phyloP scores from a whole-genome alignment of 164 flowering plant species.

The Vitis rupestris region DNA sequence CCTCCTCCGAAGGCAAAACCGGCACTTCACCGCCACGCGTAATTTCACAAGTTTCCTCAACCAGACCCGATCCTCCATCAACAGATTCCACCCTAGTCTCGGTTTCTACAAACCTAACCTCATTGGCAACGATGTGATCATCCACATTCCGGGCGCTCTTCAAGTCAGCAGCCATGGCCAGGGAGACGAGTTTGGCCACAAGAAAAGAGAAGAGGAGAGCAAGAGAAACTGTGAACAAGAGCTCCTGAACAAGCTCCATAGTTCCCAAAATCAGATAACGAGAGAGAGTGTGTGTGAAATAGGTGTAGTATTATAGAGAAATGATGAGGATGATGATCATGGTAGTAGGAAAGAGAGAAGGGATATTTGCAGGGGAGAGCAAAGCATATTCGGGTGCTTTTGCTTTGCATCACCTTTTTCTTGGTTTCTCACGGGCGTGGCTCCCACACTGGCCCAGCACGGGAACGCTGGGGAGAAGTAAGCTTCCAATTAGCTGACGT shows the following conservation, averaged over 20 bases:
- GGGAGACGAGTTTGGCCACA: slow-evolving; percentile 52
- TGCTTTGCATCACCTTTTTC: slow-evolving; percentile 1
- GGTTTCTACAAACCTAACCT: not conserved
- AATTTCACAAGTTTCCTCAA: not conserved
- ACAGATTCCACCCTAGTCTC: slow-evolving; percentile 1
- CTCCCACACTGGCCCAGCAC: not conserved
- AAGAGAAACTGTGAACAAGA: slow-evolving; percentile 39
- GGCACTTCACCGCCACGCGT: not conserved
- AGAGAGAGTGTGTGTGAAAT: not conserved
- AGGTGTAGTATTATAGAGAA: no score
- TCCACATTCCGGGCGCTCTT: not conserved
- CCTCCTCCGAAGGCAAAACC: not conserved
- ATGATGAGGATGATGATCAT: not conserved
- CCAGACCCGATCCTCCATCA: slow-evolving; percentile 1
- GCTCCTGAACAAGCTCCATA: slow-evolving; percentile 52
- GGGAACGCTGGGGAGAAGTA: no score
- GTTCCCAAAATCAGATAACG: not conserved
- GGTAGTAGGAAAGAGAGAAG: not conserved
- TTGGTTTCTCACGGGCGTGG: slow-evolving; percentile 3
- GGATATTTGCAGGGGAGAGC: slow-evolving; percentile 47
- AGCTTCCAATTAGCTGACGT: no score
- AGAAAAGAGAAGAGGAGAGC: slow-evolving; percentile 50
- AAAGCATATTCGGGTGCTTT: slow-evolving; percentile 46
- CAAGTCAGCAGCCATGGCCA: slow-evolving; percentile 20
- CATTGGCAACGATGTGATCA: slow-evolving; percentile 12